Percentiles rank a stretch among this genome's conserved stretches.
These are phyloP conservation scores for Saposhnikovia divaricata DNA, from an alignment of 129 eudicot genomes.

Conservation along the genomic window DNA sequence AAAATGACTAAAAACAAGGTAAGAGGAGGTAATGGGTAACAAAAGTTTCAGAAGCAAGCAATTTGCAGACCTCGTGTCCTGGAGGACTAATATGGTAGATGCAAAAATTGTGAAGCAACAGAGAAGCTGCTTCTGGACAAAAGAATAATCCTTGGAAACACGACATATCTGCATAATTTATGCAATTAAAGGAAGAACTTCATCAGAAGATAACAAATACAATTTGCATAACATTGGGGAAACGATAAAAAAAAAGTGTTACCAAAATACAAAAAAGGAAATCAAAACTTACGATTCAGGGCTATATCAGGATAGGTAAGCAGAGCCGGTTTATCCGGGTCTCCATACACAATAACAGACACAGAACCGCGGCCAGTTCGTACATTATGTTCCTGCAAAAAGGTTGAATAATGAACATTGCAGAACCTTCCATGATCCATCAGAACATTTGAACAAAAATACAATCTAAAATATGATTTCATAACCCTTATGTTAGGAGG, in stretches of 20 bases:
- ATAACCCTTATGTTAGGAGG: background rate
- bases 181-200: background rate
- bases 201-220: background rate
- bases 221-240: background rate
- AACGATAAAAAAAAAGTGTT: background rate
- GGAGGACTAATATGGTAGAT: constrained; percentile 74
- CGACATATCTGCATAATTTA: constrained; percentile 48
- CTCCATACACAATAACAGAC: constrained; percentile 94
- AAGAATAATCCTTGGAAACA: constrained; percentile 73
- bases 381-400: constrained; percentile 68
- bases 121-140: constrained; percentile 65
- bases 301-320: constrained; percentile 98
- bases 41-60: constrained; percentile 1
- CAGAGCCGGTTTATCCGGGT: constrained; percentile 87
- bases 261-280: background rate
- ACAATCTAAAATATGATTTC: too few relatives aligned
- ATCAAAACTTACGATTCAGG: constrained; percentile 64
- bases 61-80: constrained; percentile 69
- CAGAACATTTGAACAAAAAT: background rate
- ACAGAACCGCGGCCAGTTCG: constrained; percentile 75
- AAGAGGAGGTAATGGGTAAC: background rate
- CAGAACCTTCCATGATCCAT: constrained; percentile 1
- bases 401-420: constrained; percentile 13
- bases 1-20: background rate
- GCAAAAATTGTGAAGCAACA: constrained; percentile 66